A percentile compares a stretch with the other conserved stretches of the same genome.
Evolutionary conservation across 768 basidiomycete genomes (phyloP).

Genomic region (Boletus bicolor): DNA sequence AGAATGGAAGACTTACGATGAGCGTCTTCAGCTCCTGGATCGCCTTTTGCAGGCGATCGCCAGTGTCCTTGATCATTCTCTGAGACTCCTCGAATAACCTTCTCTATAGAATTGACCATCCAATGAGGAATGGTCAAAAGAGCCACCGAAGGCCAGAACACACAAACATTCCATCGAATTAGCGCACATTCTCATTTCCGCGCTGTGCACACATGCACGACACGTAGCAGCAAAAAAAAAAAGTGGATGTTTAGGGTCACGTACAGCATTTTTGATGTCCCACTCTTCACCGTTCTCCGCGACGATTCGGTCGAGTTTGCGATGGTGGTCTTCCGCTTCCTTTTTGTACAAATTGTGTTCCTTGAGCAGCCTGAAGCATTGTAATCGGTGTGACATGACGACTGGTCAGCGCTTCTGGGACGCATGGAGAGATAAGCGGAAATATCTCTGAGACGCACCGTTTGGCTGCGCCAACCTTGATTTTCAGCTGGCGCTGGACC

Average conservation of each 20-base stretch:
- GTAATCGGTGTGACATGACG: slow-evolving; percentile 9
- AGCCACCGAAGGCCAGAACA: slow-evolving; percentile 16
- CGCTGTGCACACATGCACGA: slow-evolving; percentile 22
- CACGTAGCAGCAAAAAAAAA: slow-evolving; percentile 12
- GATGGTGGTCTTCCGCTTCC: slow-evolving; percentile 58
- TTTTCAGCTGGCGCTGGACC: slow-evolving; percentile 66
- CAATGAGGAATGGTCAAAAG: slow-evolving; percentile 6
- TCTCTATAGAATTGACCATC: slow-evolving; percentile 37
- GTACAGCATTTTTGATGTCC: slow-evolving; percentile 73
- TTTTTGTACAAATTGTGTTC: slow-evolving; percentile 64
- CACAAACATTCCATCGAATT: slow-evolving; percentile 15
- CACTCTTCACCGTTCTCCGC: slow-evolving; percentile 65
- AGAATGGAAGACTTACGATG: slow-evolving; percentile 52
- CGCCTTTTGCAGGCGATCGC: slow-evolving; percentile 57
- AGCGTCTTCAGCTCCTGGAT: slow-evolving; percentile 61
- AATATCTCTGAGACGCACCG: slow-evolving; percentile 44
- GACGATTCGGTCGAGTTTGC: slow-evolving; percentile 59
- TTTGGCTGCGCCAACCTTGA: slow-evolving; percentile 65
- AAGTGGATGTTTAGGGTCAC: slow-evolving; percentile 25
- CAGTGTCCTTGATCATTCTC: slow-evolving; percentile 76
- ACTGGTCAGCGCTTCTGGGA: slow-evolving; percentile 4
- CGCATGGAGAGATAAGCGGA: slow-evolving; percentile 14
- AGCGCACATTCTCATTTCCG: slow-evolving; percentile 28
- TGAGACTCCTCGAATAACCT: slow-evolving; percentile 72
- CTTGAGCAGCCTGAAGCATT: slow-evolving; percentile 53